Percentiles rank a stretch among this genome's conserved stretches.
phyloP scores from a whole-genome alignment of 192 early-diverging fungal genomes.

The Allomyces javanicus region DNA sequence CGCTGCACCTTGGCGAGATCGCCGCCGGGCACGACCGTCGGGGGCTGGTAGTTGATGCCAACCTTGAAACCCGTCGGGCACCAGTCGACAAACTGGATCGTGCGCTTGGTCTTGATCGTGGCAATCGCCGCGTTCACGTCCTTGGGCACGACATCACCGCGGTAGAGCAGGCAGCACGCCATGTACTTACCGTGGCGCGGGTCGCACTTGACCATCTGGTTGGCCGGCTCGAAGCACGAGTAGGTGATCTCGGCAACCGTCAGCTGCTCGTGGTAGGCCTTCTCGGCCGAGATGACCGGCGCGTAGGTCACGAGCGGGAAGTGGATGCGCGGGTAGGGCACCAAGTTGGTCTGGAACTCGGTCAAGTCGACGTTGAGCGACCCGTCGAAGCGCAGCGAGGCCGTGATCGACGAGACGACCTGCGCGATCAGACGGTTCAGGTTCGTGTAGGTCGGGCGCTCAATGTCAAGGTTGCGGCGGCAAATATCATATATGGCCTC shows the following conservation, averaged over 20 bases:
- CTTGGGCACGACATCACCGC: slow-evolving; percentile 10
- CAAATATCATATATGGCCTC: slow-evolving; percentile 99
- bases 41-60: slow-evolving; percentile 13
- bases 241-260: slow-evolving; percentile 11
- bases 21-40: slow-evolving; percentile 10
- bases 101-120: slow-evolving; percentile 12
- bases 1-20: slow-evolving; percentile 12
- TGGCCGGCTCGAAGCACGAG: slow-evolving; percentile 12
- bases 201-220: slow-evolving; percentile 14
- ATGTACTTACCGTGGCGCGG: slow-evolving; percentile 13
- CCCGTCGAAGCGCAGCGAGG: slow-evolving; percentile 94
- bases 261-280: slow-evolving; percentile 12
- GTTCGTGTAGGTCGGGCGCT: slow-evolving; percentile 91
- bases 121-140: slow-evolving; percentile 11
- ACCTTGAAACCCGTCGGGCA: slow-evolving; percentile 12
- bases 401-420: slow-evolving; percentile 98
- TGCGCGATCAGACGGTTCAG: slow-evolving; percentile 95
- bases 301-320: slow-evolving; percentile 98
- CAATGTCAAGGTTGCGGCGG: slow-evolving; percentile 91
- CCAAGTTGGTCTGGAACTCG: slow-evolving; percentile 99
- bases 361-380: slow-evolving; percentile 97
- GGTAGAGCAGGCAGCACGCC: slow-evolving; percentile 8
- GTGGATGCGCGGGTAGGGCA: slow-evolving; percentile 97
- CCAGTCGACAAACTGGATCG: slow-evolving; percentile 12
- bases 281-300: slow-evolving; percentile 18